A percentile compares a stretch with the other conserved stretches of the same genome.
phyloP scores from a whole-genome alignment of 768 basidiomycete genomes.

The Lactifluus subvellereus region DNA sequence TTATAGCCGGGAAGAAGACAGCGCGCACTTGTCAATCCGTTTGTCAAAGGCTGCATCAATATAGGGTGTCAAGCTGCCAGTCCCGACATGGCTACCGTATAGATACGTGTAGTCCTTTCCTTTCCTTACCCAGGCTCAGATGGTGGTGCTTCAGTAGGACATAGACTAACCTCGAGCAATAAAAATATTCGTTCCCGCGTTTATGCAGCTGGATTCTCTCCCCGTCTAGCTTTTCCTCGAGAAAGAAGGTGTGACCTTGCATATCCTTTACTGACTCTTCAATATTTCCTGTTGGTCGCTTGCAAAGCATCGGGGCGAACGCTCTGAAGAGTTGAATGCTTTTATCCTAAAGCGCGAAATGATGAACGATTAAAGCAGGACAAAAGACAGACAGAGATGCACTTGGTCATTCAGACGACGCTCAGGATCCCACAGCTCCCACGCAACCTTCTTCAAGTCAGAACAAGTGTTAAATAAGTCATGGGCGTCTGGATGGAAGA shows the following conservation, averaged over 20 bases:
- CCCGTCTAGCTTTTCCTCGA: slow-evolving; percentile 97
- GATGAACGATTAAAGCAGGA: neutral
- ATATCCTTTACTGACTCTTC: slow-evolving; percentile 84
- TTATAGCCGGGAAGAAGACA: neutral
- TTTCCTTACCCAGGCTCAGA: slow-evolving; percentile 46
- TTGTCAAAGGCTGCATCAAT: slow-evolving; percentile 73
- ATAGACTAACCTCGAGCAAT: slow-evolving; percentile 71
- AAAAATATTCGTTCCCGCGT: slow-evolving; percentile 84
- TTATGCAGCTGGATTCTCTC: slow-evolving; percentile 96
- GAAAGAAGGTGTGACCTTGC: slow-evolving; percentile 70
- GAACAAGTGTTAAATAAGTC: slow-evolving; percentile 96
- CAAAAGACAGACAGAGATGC: slow-evolving; percentile 1
- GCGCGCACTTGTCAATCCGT: slow-evolving; percentile 71
- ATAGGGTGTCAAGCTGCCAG: slow-evolving; percentile 83
- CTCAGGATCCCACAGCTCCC: slow-evolving; percentile 76
- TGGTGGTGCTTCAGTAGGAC: neutral
- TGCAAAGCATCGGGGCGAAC: slow-evolving; percentile 95
- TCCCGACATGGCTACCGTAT: slow-evolving; percentile 79
- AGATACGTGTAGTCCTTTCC: slow-evolving; percentile 88
- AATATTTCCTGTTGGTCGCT: slow-evolving; percentile 73
- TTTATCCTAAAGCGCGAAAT: slow-evolving; percentile 55
- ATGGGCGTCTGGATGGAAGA: slow-evolving; percentile 92
- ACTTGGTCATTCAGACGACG: slow-evolving; percentile 60
- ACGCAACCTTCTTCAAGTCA: slow-evolving; percentile 89
- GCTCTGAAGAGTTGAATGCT: slow-evolving; percentile 73